Base-by-base conservation (phyloP, 2,329 filamentous ascomycete species). In the Trichoderma hamatum region DNA sequence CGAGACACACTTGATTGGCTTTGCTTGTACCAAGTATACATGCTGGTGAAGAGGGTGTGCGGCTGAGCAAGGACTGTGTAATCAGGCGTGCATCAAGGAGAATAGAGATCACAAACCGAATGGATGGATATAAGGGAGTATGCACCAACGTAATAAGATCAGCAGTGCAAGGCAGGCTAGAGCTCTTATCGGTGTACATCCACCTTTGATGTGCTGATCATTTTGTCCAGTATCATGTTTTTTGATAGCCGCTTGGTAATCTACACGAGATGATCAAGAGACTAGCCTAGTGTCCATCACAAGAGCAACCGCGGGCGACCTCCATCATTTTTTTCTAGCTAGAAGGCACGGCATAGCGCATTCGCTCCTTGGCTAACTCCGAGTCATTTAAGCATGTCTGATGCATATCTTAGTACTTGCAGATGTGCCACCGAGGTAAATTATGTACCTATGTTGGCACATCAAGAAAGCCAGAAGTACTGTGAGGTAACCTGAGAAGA, bases 221-320 rank as follows among this genome's bases (percentile, higher is more conserved):
- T 19, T 43, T 43, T 43, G 39, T 19, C 39, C 39, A 46, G 39
- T 19, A 16, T 43, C 39, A n/a, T 9, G 39, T 43, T 43, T 43
- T 39, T 43, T 43, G 39, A 43, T 43, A 43, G 39, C 6, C 16
- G 39, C 39, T 43, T n/a, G 39, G 39, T n/a, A 19, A 43, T 43
- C 19, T 9, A 26, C 39, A 9, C 39, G 32, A 51, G 59, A 62
- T 62, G 59, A 62, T 62, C 59, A 62, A 32, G 26, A 62, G 59
- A 49, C 26, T 7, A 32, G 59, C 43, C 61, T 64, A 64, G 61
- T 54, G 49, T 32, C 39, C 24, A 49, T 64, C 49, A 64, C 61
- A 54, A 54, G 61, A 21, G 46, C 61, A 32, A 24, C 34, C 21
- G 58, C 11, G 6, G 61, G 46, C 61, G 49, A 49, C 32, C 36